These are phyloP conservation scores for Phlyctochytrium arcticum DNA, from an alignment of 192 early-diverging fungal species.

Conservation along the genomic window DNA sequence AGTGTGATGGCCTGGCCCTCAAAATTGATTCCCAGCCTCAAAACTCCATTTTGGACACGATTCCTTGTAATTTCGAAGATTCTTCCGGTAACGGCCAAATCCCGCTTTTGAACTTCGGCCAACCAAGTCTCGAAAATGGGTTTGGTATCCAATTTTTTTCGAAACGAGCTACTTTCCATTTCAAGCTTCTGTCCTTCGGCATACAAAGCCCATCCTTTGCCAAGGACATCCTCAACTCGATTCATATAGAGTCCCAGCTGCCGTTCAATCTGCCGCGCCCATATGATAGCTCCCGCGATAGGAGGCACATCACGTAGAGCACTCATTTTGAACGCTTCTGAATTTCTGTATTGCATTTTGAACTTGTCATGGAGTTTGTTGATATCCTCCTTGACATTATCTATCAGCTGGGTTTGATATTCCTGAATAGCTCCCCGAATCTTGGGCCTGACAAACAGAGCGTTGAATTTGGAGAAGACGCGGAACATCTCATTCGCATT, in stretches of 20 bases:
- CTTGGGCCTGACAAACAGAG: constrained; percentile 97
- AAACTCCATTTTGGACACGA: constrained; percentile 50
- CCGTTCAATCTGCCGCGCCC: constrained; percentile 96
- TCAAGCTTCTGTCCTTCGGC: constrained; percentile 94
- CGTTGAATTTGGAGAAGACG: constrained; percentile 99
- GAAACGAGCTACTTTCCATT: constrained; percentile 82
- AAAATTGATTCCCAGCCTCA: constrained; percentile 88
- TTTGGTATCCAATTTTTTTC: constrained; percentile 89
- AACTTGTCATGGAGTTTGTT: constrained; percentile 93
- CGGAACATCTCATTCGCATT: constrained; percentile 99
- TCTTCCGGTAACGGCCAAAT: constrained; percentile 79
- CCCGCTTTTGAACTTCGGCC: constrained; percentile 71
- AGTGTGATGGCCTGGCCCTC: constrained; percentile 91
- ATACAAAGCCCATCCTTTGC: constrained; percentile 94
- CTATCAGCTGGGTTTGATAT: constrained; percentile 97
- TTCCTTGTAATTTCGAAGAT: constrained; percentile 86
- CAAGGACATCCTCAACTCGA: constrained; percentile 96
- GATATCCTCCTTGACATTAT: constrained; percentile 98
- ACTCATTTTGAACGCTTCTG: constrained; percentile 84
- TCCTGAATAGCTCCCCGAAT: constrained; percentile 99
- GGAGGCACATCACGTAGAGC: constrained; percentile 90
- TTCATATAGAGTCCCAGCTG: constrained; percentile 95
- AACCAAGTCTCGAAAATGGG: constrained; percentile 92
- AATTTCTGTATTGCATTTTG: constrained; percentile 83
- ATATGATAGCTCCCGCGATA: constrained; percentile 90